Base-by-base conservation (phyloP, 441 rosid species). In the California macrophylla region DNA sequence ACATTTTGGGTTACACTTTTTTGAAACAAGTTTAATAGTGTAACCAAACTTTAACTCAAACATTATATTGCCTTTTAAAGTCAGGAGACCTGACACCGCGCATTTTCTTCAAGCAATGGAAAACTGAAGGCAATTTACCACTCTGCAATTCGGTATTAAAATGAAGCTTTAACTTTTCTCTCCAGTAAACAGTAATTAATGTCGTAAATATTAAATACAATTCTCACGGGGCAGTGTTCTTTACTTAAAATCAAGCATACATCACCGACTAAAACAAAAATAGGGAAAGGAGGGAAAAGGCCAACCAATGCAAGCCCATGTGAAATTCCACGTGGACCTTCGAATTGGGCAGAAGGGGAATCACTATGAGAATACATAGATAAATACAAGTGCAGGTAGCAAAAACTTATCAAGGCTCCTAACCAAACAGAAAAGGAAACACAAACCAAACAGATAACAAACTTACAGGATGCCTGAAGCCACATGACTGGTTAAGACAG, bases 391-490 rank as follows among this genome's bases (percentile, higher is more conserved):
- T 40, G 3, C 15, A 40, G 47, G 47, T 40, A 40, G 10, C 47
- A 40, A 40, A 6, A 6, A 45, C n/a, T 6, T 4, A 45, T 15
- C 54, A 45, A 3, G 20, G 54, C 5, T 13, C 20, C 20, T 13
- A 23, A 25, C 32, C 30, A 60, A 60, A 24, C 32, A 60, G 32
- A 34, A 61, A 0, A 71, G 3, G 29, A 68, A 71, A 18, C 21
- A 10, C 28, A 56, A 23, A 25, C 32, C 30, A 60, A 60, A 8
- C 29, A 58, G 64, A 34, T 54, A 0, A 71, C 9, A 24, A 68
- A 71, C 86, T 82, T 77, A 85, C 87, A 20, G 89, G 87, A 77
- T 87, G 92, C 21, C 89, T 71, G 75, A 84, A 87, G 56, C 70
- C 79, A 75, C 88, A 87, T 1, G 77, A 24, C 12, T 83, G 86